Evolutionary conservation across 306 rosid genomes (phyloP).

Genomic region (Leucaena leucocephala): DNA sequence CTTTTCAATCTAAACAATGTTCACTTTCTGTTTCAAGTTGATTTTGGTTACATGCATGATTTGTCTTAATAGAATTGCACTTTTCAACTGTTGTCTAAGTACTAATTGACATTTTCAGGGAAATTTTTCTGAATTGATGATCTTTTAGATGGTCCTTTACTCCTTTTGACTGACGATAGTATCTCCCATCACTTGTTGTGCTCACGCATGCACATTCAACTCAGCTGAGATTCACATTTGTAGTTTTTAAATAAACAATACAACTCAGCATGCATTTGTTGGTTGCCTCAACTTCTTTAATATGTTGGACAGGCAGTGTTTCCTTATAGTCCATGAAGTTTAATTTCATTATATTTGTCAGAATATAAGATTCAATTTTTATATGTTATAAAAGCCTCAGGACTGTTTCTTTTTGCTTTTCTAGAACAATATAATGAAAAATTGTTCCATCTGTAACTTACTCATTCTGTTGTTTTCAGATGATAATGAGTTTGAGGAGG

Average conservation of each 20-base stretch:
- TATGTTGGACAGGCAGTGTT: neutral
- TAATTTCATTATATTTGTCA: constrained; percentile 3
- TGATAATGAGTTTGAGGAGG: constrained; percentile 85
- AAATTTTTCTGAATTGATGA: neutral
- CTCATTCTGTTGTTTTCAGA: constrained; percentile 47
- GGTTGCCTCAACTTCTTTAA: neutral
- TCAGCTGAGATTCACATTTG: neutral
- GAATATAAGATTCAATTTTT: constrained; percentile 9
- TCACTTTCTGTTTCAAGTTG: neutral
- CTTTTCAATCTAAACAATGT: constrained; percentile 4
- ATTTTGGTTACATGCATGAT: neutral
- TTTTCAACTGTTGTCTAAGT: neutral
- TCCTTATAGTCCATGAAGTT: neutral
- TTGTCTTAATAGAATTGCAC: neutral
- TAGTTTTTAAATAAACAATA: constrained; percentile 14
- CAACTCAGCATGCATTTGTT: neutral
- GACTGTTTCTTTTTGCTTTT: constrained; percentile 2
- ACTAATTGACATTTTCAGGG: constrained; percentile 12
- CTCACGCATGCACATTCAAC: neutral
- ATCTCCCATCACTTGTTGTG: neutral
- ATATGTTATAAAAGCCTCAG: neutral
- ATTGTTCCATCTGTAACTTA: neutral
- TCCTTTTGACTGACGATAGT: neutral
- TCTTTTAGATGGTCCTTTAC: neutral
- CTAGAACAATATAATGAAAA: constrained; percentile 6